Evolutionary conservation across 257 asterid species (phyloP).

Genomic region (Salvia miltiorrhiza): DNA sequence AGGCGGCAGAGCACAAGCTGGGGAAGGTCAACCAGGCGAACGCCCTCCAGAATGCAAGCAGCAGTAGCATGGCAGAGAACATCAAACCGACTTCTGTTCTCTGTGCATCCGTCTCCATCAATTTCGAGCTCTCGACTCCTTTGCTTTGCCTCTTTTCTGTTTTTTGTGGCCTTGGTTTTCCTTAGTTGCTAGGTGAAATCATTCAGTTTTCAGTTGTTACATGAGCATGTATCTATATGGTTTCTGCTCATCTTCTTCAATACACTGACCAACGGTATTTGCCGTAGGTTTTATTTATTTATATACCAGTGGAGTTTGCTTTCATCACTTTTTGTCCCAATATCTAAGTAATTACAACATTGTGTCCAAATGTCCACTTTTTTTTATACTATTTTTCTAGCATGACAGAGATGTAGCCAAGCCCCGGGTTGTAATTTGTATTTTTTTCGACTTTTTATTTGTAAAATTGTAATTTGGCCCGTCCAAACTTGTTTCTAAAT

Average conservation of each 20-base stretch:
- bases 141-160: slow-evolving; percentile 2
- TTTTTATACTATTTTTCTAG: neutral
- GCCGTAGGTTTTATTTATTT: slow-evolving; percentile 2
- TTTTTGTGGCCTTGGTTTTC: neutral
- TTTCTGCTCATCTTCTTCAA: slow-evolving; percentile 21
- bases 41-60: slow-evolving; percentile 66
- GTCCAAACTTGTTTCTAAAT: too few relatives aligned
- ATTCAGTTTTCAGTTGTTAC: slow-evolving; percentile 10
- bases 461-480: too few relatives aligned
- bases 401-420: too few relatives aligned
- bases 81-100: neutral
- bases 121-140: neutral
- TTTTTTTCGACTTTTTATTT: too few relatives aligned
- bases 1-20: slow-evolving; percentile 27
- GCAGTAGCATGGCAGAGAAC: slow-evolving; percentile 29
- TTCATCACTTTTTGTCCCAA: neutral
- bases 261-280: slow-evolving; percentile 2
- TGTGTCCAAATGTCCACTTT: neutral
- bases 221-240: slow-evolving; percentile 19
- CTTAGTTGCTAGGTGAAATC: slow-evolving; percentile 17
- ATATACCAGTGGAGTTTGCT: slow-evolving; percentile 19
- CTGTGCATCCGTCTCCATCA: slow-evolving; percentile 1
- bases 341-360: neutral
- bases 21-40: slow-evolving; percentile 43
- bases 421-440: too few relatives aligned